Base-by-base conservation (phyloP, 495 filamentous ascomycete genomes). In the Bathelium albidoporum region DNA sequence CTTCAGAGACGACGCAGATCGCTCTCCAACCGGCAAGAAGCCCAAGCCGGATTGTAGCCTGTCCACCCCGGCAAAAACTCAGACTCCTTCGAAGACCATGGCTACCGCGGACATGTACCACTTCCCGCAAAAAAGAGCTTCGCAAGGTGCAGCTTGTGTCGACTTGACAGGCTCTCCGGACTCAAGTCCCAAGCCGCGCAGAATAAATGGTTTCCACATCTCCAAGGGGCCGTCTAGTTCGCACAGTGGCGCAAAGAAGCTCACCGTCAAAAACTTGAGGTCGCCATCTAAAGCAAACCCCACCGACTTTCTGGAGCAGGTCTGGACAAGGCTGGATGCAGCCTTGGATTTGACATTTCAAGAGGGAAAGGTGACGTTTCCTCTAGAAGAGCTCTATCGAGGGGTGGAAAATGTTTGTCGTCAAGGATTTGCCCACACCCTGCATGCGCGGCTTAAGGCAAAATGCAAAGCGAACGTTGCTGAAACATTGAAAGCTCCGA, bases 361-460 rank as follows among this genome's bases (percentile, higher is more conserved):
- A 18, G 66, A 68, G 32, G 31, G 44, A 24, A 60, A 60, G 18
- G 59, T 36, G 39, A 39, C 39, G 1, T 79, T 82, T 64, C 89
- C 91, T 14, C 74, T 95, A 49, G 94, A 97, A 72, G 87, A 90
- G 64, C 79, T 98, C 11, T 97, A 97, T 73, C 83, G 88, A 32
- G 90, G 89, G 0, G 89, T 91, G 0, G 93, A 97, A 78, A 92
- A 93, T 69, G 79, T 95, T 0, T 97, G 94, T 73, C 82, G 89
- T 60, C 85, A 87, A 64, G 88, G 85, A 1, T 81, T 82, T 65
- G 87, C 90, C 1, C 75, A 78, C n/a, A 74, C 81, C 20, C 71
- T 96, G 44, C 85, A 80, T 52, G 79, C 83, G 53, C 79, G 80
- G 66, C 74, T 96, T 49, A 78, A 81, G 63, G 76, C 75, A 22